Base-by-base conservation (phyloP, 768 basidiomycete species). In the Amanita polypyramis region DNA sequence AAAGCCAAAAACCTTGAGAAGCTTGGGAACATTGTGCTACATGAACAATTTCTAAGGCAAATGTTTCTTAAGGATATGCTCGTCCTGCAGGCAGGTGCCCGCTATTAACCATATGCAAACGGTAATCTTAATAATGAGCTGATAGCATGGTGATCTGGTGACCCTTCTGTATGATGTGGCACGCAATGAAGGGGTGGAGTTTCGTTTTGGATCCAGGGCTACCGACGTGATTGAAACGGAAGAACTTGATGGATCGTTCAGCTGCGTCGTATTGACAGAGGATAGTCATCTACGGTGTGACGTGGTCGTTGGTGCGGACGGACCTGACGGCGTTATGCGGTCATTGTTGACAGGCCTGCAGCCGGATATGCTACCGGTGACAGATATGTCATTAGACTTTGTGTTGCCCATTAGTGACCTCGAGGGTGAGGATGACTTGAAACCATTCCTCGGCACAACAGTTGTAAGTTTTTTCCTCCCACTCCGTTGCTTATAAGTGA, bases 241-340 rank as follows among this genome's bases (percentile, higher is more conserved):
- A 19, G 64, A 58, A 30, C 78, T 77, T 14, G 64, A 72, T 43
- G 42, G 42, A 9, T 43, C 42, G 6, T 27, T 8, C 42, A 27
- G 30, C 27, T 43, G 25, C n/a, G 5, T 43, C 30, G 42, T 43
- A 5, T 5, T 43, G 9, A 29, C 25, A 15, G 42, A 29, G 15
- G 30, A n/a, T 12, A 15, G 25, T 10, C 62, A 55, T 10, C 47
- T 79, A 7, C 55, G 53, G 12, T 74, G 72, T 12, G 77, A 83
- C 56, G 60, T 80, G 23, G 62, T 82, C 45, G 67, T 82, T 15
- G 80, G 75, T 27, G 80, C 81, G 3, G 81, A 82, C 58, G 81
- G 82, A 5, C 65, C 64, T 36, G 58, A 63, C 12, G 77, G 70
- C 47, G 45, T 64, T 21, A 58, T 68, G n/a, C 64, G 73, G 30